phyloP scores from a whole-genome alignment of 768 basidiomycete species.

The Mycena haematopus region DNA sequence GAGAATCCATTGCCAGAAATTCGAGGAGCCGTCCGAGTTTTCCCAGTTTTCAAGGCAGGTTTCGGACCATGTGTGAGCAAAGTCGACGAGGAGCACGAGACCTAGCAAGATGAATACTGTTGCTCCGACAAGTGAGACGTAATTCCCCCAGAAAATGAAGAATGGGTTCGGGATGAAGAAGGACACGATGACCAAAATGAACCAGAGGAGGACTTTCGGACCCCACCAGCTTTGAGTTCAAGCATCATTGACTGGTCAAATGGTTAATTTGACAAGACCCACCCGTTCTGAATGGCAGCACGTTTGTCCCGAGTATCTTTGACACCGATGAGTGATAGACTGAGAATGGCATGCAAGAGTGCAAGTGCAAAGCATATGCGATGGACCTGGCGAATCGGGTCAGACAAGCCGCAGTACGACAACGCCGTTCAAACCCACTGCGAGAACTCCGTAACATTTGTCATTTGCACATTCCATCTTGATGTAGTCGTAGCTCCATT shows the following conservation, averaged over 20 bases:
- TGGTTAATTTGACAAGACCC: constrained; percentile 31
- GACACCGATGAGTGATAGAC: constrained; percentile 82
- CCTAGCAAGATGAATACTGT: constrained; percentile 96
- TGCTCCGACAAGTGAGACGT: constrained; percentile 89
- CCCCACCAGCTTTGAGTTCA: constrained; percentile 88
- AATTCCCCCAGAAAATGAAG: constrained; percentile 99
- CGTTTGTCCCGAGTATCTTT: constrained; percentile 91
- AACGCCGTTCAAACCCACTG: constrained; percentile 58
- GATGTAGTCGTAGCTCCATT: constrained; percentile 95
- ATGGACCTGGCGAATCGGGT: constrained; percentile 65
- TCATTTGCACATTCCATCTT: constrained; percentile 96
- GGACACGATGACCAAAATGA: constrained; percentile 77
- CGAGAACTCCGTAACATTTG: constrained; percentile 95
- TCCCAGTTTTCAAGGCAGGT: constrained; percentile 97
- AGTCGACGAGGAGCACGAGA: constrained; percentile 96
- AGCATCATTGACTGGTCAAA: constrained; percentile 6
- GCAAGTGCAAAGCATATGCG: constrained; percentile 95
- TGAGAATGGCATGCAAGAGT: constrained; percentile 85
- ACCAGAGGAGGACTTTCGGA: constrained; percentile 91
- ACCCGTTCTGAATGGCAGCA: constrained; percentile 98
- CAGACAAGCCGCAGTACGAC: constrained; percentile 1
- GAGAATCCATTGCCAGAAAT: constrained; percentile 95
- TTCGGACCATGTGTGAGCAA: constrained; percentile 98
- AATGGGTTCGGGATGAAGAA: constrained; percentile 98
- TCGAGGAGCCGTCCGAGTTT: constrained; percentile 69